These are phyloP conservation scores for Zalerion maritima DNA, from an alignment of 495 filamentous ascomycete genomes.

Conservation along the genomic window DNA sequence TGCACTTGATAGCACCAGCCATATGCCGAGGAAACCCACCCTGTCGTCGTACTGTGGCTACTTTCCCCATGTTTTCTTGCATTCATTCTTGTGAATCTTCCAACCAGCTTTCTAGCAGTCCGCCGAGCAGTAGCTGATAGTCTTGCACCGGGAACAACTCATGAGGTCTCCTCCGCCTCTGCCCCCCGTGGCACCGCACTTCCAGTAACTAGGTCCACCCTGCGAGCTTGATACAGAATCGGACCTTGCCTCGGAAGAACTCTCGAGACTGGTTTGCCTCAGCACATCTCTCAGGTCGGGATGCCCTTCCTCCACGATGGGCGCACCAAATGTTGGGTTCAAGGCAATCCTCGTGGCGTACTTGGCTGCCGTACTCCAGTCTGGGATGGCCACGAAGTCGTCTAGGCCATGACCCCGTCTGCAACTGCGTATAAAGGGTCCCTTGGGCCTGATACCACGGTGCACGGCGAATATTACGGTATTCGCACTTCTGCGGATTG, in stretches of 20 bases:
- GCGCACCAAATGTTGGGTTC: constrained; percentile 17
- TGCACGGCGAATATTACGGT: constrained; percentile 17
- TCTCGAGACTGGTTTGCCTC: background rate
- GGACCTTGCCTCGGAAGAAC: background rate
- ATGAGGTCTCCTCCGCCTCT: constrained; percentile 10
- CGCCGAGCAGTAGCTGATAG: constrained; percentile 17
- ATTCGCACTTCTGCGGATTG: constrained; percentile 28
- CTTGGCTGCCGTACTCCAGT: constrained; percentile 13
- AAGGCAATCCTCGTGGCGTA: constrained; percentile 21
- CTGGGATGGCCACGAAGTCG: constrained; percentile 15
- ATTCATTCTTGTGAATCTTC: constrained; percentile 23
- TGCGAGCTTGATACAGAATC: background rate
- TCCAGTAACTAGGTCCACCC: constrained; percentile 9
- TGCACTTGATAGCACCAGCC: too few species aligned
- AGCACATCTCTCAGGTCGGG: constrained; percentile 1
- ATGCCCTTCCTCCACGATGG: constrained; percentile 17
- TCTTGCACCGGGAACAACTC: constrained; percentile 16
- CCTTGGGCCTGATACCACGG: constrained; percentile 12
- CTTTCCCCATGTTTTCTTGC: too few species aligned
- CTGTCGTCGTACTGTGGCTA: too few species aligned
- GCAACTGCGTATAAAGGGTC: constrained; percentile 20
- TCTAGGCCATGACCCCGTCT: constrained; percentile 18
- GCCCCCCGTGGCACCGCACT: constrained; percentile 13
- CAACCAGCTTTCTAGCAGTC: constrained; percentile 25
- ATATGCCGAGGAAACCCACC: too few species aligned